Base-by-base conservation (phyloP, 2,329 filamentous ascomycete genomes). In the Dothistroma septosporum region DNA sequence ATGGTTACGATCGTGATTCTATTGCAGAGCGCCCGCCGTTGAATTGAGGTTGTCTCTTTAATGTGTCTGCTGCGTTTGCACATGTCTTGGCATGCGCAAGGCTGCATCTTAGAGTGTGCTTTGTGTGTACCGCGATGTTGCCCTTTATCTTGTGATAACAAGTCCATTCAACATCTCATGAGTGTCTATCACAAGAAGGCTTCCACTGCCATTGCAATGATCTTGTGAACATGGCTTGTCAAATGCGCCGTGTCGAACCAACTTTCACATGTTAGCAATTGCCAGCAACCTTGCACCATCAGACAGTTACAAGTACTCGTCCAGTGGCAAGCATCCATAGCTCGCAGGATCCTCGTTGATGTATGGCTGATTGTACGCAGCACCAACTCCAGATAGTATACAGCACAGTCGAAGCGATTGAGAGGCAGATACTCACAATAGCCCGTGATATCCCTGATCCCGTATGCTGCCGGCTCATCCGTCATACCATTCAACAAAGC, bases 301-400 rank as follows among this genome's bases (percentile, higher is more conserved):
- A 19, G 14, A n/a, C 14, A 44, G 6, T 44, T n/a, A 44, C 41
- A 53, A 53, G 31, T 16, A 32, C 28, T 53, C 50, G 10, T 53
- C 31, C 24, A 53, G 21, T 22, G 50, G 73, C 49, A 74, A 70
- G 67, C 79, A 82, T 3, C 78, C 79, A 70, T 82, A 81, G 21
- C 72, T 73, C 19, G 62, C 69, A 59, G 79, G 79, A 56, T 80
- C 72, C 4, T 68, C 73, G 12, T 69, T 66, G 41, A 82, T 76
- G 71, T 80, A 78, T 2, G 77, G 76, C 61, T 80, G 77, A 62
- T 80, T 73, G 64, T 79, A 82, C 0, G 70, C 74, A 7, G 73
- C 14, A 19, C 41, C 41, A 19, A 9, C 14, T 9, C 12, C 1
- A 5, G n/a, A 7, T n/a, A 44, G 41, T 44, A 19, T n/a, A 44